Percentiles rank a stretch among this genome's conserved stretches.
These are phyloP conservation scores for Scytalidium lignicola DNA, from an alignment of 2,329 filamentous ascomycete species.

Conservation along the genomic window DNA sequence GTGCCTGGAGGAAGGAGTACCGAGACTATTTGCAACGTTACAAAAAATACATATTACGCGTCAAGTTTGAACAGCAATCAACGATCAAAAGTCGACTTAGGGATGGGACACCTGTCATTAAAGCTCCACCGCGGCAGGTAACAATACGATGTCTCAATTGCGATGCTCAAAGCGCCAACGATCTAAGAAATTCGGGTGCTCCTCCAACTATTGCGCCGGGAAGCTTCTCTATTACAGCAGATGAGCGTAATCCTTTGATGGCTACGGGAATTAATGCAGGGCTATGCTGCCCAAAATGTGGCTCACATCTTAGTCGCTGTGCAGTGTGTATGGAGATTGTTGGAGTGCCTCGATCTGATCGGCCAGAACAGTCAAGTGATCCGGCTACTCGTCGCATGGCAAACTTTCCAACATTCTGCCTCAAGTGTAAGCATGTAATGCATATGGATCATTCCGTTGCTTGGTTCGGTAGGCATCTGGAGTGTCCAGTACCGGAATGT, in stretches of 20 bases:
- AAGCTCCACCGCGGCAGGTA: conserved; percentile 62
- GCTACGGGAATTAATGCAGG: conserved; percentile 54
- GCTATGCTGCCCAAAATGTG: conserved; percentile 62
- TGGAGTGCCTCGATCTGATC: conserved; percentile 57
- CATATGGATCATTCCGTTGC: conserved; percentile 62
- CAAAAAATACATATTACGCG: conserved; percentile 68
- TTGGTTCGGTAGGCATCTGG: conserved; percentile 61
- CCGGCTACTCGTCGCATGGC: conserved; percentile 40
- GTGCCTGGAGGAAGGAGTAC: conserved; percentile 68
- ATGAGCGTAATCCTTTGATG: conserved; percentile 49
- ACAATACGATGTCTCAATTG: conserved; percentile 75
- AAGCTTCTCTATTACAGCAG: conserved; percentile 14
- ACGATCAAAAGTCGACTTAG: conserved; percentile 61
- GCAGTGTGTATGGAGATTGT: conserved; percentile 64
- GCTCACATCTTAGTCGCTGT: conserved; percentile 61
- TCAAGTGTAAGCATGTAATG: conserved; percentile 62
- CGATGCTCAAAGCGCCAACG: conserved; percentile 51
- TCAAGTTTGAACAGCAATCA: conserved; percentile 73
- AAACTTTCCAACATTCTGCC: conserved; percentile 63
- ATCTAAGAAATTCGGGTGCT: conserved; percentile 19
- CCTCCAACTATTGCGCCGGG: conserved; percentile 9
- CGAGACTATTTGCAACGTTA: conserved; percentile 67
- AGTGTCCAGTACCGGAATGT: conserved; percentile 66
- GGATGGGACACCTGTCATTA: conserved; percentile 57
- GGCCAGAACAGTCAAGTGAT: conserved; percentile 47